Conservation (phyloP, 768 basidiomycete genomes). For the Cyathus striatus region DNA sequence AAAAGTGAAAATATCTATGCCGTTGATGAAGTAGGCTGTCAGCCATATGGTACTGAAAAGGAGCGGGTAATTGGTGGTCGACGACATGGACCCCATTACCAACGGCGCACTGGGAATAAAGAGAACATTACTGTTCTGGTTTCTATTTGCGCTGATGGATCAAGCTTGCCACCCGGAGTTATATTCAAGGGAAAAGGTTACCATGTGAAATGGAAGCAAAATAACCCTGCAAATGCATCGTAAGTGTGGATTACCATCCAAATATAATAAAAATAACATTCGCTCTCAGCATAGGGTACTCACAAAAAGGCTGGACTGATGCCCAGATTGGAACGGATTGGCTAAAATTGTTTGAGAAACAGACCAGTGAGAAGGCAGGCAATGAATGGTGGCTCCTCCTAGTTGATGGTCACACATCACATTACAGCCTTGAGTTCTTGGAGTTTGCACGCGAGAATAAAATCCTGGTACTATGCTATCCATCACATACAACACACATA, state of each 20-base stretch:
- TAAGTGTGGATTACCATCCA: conserved; percentile 16
- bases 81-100: conserved; percentile 15
- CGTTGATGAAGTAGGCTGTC: conserved; percentile 25
- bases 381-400: background rate
- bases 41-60: conserved; percentile 12
- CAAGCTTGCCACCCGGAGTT: conserved; percentile 18
- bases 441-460: conserved; percentile 21
- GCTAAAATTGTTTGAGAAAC: conserved; percentile 23
- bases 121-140: conserved; percentile 28
- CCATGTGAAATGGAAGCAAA: conserved; percentile 18
- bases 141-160: conserved; percentile 33
- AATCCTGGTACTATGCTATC: conserved; percentile 34
- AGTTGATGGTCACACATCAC: conserved; percentile 7
- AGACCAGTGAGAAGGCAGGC: conserved; percentile 1
- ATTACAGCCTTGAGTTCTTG: conserved; percentile 25
- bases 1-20: conserved; percentile 15
- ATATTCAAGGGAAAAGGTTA: conserved; percentile 32
- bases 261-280: background rate
- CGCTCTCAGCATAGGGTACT: conserved; percentile 10
- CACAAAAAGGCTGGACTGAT: conserved; percentile 24
- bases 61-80: conserved; percentile 18
- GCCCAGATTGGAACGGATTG: conserved; percentile 14
- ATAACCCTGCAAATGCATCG: conserved; percentile 27
- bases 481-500: conserved; percentile 33
- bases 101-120: conserved; percentile 17